Conservation (phyloP, 2,329 filamentous ascomycete genomes). For the Trichophyton mentagrophytes region DNA sequence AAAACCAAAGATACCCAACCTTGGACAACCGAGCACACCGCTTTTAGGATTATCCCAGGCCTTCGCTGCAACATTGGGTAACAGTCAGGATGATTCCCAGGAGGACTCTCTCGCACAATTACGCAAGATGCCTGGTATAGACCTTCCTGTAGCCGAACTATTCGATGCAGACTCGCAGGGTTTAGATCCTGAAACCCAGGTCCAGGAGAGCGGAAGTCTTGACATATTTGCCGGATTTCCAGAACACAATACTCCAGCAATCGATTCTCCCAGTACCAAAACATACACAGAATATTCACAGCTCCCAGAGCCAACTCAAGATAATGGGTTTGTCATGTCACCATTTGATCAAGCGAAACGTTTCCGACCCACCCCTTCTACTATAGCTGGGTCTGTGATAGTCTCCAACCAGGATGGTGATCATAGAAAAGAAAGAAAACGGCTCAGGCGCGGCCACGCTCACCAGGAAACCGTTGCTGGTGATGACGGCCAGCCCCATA, state of each 20-base stretch:
- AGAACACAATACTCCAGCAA: slow-evolving; percentile 23
- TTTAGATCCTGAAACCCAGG: slow-evolving; percentile 46
- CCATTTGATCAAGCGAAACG: slow-evolving; percentile 55
- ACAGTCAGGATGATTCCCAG: slow-evolving; percentile 34
- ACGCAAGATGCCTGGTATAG: slow-evolving; percentile 40
- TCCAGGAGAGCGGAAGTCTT: slow-evolving; percentile 26
- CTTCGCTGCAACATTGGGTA: slow-evolving; percentile 79
- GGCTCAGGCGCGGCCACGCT: slow-evolving; percentile 36
- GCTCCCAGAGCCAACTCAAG: slow-evolving; percentile 65
- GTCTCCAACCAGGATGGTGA: slow-evolving; percentile 51
- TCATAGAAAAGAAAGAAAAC: slow-evolving; percentile 35
- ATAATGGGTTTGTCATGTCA: slow-evolving; percentile 60
- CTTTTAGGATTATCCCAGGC: slow-evolving; percentile 71
- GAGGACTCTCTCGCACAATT: slow-evolving; percentile 42
- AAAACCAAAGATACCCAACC: slow-evolving; percentile 50
- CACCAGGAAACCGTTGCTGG: slow-evolving; percentile 36
- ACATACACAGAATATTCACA: slow-evolving; percentile 53
- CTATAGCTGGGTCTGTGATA: slow-evolving; percentile 59
- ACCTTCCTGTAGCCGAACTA: slow-evolving; percentile 45
- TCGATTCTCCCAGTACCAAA: slow-evolving; percentile 25
- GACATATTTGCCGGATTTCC: slow-evolving; percentile 34
- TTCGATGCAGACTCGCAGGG: slow-evolving; percentile 51
- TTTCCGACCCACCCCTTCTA: slow-evolving; percentile 52
- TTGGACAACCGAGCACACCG: slow-evolving; percentile 38
- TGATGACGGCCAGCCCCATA: slow-evolving; percentile 29